Percentiles rank a stretch among this genome's conserved stretches.
Evolutionary conservation across 257 asterid genomes (phyloP).

Genomic region (Anisodus tanguticus): DNA sequence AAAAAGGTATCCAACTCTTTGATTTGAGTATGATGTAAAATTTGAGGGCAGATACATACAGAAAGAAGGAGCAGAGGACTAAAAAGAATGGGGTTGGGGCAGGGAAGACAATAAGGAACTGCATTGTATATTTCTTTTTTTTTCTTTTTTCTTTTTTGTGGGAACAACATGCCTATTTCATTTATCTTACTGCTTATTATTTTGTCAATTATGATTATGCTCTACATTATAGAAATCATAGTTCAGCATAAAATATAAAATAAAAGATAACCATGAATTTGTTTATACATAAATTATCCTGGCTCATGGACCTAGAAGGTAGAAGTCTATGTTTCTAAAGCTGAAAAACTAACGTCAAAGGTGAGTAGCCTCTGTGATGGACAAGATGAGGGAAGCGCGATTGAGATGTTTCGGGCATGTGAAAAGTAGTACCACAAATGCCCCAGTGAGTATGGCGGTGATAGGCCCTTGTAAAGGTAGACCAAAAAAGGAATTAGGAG

Average conservation of each 20-base stretch:
- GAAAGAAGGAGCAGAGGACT: neutral
- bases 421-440: too few species aligned
- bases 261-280: neutral
- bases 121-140: neutral
- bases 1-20: neutral
- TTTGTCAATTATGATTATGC: neutral
- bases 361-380: too few species aligned
- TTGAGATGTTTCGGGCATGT: too few species aligned
- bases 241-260: neutral
- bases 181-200: neutral
- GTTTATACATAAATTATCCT: neutral
- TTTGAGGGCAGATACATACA: neutral
- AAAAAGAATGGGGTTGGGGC: neutral
- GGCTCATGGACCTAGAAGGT: neutral
- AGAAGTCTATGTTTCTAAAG: slow-evolving; percentile 1
- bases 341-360: neutral
- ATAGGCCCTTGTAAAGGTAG: too few species aligned
- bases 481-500: too few species aligned
- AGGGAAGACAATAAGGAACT: neutral
- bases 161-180: neutral
- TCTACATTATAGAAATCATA: neutral
- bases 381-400: too few species aligned
- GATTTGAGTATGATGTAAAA: neutral
- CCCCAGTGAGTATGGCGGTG: too few species aligned
- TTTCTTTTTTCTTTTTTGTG: too few species aligned